Conservation (phyloP, 345 rosid genomes). For the Dovyalis caffra region DNA sequence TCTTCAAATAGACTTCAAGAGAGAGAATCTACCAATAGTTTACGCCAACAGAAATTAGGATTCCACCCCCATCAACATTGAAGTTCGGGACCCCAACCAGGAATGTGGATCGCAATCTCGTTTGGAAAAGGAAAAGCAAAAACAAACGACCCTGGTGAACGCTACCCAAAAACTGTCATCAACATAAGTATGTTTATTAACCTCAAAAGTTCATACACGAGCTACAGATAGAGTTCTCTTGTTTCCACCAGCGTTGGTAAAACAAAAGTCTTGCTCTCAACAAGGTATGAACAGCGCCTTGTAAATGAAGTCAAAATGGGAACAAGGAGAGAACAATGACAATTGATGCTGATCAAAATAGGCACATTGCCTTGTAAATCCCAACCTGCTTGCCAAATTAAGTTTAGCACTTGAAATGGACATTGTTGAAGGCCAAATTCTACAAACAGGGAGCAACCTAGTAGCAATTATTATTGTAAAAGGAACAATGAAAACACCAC, state of each 20-base stretch:
- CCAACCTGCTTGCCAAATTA: background rate
- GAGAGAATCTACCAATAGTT: too few relatives aligned
- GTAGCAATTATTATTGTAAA: slow-evolving; percentile 6
- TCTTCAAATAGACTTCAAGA: too few relatives aligned
- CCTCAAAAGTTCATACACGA: too few relatives aligned
- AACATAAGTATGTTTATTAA: too few relatives aligned
- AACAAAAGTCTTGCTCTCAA: background rate
- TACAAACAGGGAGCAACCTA: slow-evolving; percentile 3
- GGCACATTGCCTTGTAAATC: background rate
- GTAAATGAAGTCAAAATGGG: background rate
- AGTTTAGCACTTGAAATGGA: background rate
- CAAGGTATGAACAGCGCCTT: background rate
- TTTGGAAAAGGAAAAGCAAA: too few relatives aligned
- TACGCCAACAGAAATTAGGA: too few relatives aligned
- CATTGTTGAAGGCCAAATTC: slow-evolving; percentile 4
- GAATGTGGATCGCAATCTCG: too few relatives aligned
- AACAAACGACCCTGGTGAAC: too few relatives aligned
- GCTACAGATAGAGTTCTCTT: background rate
- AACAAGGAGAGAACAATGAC: background rate
- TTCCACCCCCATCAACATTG: too few relatives aligned
- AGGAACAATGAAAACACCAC: background rate
- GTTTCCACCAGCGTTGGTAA: background rate
- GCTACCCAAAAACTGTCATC: too few relatives aligned
- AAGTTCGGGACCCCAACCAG: too few relatives aligned
- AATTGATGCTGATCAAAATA: background rate